phyloP scores from a whole-genome alignment of 1,139 yeast species.

The Spathaspora sp. region DNA sequence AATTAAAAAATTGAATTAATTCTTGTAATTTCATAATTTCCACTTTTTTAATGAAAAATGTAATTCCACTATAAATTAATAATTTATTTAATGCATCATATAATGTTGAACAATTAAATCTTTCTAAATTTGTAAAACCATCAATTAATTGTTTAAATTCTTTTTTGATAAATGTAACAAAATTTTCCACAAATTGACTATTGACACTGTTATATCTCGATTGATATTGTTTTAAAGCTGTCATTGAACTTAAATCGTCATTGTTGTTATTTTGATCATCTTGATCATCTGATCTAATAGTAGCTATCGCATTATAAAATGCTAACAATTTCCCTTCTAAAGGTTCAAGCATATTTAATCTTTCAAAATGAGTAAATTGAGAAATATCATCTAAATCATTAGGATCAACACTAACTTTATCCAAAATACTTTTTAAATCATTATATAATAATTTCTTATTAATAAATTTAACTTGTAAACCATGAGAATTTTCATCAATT shows the following conservation, averaged over 20 bases:
- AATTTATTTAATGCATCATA: conserved; percentile 41
- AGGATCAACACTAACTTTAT: conserved; percentile 66
- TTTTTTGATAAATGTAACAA: conserved; percentile 44
- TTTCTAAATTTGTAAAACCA: conserved; percentile 26
- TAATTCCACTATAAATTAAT: conserved; percentile 58
- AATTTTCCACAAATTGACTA: conserved; percentile 48
- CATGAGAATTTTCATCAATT: conserved; percentile 76
- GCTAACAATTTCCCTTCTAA: conserved; percentile 61
- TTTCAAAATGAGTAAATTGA: conserved; percentile 49
- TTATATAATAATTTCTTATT: conserved; percentile 74
- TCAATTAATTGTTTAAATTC: conserved; percentile 40
- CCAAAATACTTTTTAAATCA: conserved; percentile 65
- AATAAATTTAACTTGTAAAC: conserved; percentile 79
- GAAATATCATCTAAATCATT: conserved; percentile 51
- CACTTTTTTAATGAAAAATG: conserved; percentile 64
- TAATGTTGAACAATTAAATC: conserved; percentile 24
- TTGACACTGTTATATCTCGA: conserved; percentile 61
- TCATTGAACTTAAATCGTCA: conserved; percentile 62
- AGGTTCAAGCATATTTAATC: conserved; percentile 40
- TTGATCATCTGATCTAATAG: conserved; percentile 50
- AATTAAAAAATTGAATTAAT: conserved; percentile 29
- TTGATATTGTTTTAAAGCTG: conserved; percentile 70
- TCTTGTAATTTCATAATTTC: conserved; percentile 33
- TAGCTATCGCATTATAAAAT: conserved; percentile 62
- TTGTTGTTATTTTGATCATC: conserved; percentile 38